Base-by-base conservation (phyloP, 345 rosid genomes). In the Salix caprea region DNA sequence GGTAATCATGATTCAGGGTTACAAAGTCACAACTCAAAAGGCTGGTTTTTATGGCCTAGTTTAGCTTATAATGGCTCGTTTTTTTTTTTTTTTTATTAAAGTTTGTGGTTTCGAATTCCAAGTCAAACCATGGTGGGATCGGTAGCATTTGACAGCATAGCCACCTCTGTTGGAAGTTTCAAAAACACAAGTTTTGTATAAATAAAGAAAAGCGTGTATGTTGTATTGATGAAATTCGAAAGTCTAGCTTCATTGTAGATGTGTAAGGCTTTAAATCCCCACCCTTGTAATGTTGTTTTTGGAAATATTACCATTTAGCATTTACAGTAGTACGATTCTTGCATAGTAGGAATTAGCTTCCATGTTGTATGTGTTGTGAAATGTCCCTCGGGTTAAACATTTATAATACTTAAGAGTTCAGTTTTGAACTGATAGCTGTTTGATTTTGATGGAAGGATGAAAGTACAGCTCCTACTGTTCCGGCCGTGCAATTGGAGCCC, bases 371-470 rank as follows among this genome's bases (percentile, higher is more conserved):
- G 50, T 46, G 50, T 46, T 13, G 50, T 46, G 18, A 13, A 46
- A 46, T 13, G 50, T 4, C 50, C 16, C 50, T 1, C 13, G 18
- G 50, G 50, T 46, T 14, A 14, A 46, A 46, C 50, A 46, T 46
- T 46, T 13, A 46, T 46, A 13, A 46, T 46, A 13, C 50, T 46
- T 46, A 15, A 12, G 23, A 34, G 37, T n/a, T 58, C 64, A 58
- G 64, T 58, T 58, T 23, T 58, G 26, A 58, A 58, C 64, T 58
- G 64, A 58, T 58, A 69, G n/a, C 23, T 40, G 14, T 58, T 60
- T 69, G 61, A 23, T 73, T 80, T 65, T 74, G 46, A 67, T 52
- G 40, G 75, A 65, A 79, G 80, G 68, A 40, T 40, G 79, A 78
- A 34, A 72, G 67, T 69, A 26, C n/a, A 6, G 72, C 61, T 34